These are phyloP conservation scores for Leishmania amazonensis DNA, from an alignment of 208 protist species.

Conservation along the genomic window DNA sequence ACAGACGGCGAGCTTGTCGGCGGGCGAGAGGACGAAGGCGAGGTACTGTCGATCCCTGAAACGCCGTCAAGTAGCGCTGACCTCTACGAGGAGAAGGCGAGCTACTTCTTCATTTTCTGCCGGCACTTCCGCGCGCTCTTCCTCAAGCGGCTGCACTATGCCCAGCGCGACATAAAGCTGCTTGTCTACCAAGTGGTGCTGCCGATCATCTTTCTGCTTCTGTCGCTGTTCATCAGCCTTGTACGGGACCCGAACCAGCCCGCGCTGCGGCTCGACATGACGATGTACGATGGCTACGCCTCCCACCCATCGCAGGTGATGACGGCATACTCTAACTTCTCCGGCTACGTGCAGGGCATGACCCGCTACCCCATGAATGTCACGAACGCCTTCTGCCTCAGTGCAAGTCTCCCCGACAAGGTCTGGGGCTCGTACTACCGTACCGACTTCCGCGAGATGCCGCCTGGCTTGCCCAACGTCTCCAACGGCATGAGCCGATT, in stretches of 20 bases:
- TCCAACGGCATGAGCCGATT: conserved; percentile 39
- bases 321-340: conserved; percentile 25
- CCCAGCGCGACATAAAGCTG: conserved; percentile 70
- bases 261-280: conserved; percentile 59
- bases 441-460: conserved; percentile 25
- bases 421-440: conserved; percentile 38
- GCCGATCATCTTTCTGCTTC: conserved; percentile 67
- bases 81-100: conserved; percentile 29
- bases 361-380: conserved; percentile 7
- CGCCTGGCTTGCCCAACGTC: conserved; percentile 26
- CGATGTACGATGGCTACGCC: conserved; percentile 64
- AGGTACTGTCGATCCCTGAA: not conserved
- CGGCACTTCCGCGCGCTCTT: conserved; percentile 74
- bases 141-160: conserved; percentile 79
- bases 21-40: conserved; percentile 5
- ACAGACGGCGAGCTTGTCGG: conserved; percentile 16
- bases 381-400: conserved; percentile 38
- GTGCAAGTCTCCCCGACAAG: conserved; percentile 9
- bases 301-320: conserved; percentile 49
- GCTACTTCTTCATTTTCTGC: conserved; percentile 36
- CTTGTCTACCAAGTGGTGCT: conserved; percentile 80
- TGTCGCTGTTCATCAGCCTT: conserved; percentile 76
- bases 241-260: conserved; percentile 59
- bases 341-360: conserved; percentile 9
- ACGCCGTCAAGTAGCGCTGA: conserved; percentile 1